Conservation (phyloP, 169 alveolate genomes). For the Blepharisma undulans region DNA sequence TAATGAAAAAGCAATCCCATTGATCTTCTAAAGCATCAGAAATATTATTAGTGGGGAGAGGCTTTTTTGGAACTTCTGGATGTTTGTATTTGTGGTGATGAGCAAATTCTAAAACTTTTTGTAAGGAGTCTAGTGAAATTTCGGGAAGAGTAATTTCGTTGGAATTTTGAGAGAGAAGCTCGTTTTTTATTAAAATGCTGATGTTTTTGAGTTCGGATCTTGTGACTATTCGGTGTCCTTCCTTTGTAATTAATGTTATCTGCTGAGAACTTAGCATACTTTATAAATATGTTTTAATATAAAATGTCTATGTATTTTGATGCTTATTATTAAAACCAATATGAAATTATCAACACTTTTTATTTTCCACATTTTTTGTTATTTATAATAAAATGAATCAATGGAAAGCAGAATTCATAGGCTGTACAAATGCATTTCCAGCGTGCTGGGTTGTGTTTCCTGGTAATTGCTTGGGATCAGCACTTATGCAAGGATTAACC, state of each 20-base stretch:
- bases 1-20: conserved; percentile 31
- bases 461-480: background rate
- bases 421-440: background rate
- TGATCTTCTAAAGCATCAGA: conserved; percentile 9
- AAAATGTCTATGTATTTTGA: too few relatives aligned
- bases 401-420: background rate
- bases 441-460: background rate
- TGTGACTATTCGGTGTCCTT: background rate
- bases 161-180: background rate
- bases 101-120: background rate
- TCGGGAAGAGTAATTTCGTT: background rate
- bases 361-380: background rate
- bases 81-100: conserved; percentile 20
- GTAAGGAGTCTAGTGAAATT: background rate
- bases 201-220: background rate
- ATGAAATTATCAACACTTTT: background rate
- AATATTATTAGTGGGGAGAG: background rate
- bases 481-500: background rate
- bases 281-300: too few relatives aligned
- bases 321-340: too few relatives aligned
- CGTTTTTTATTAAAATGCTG: background rate
- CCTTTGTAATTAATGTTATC: background rate
- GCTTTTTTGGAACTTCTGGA: background rate
- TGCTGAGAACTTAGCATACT: background rate
- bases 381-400: background rate